A percentile compares a stretch with the other conserved stretches of the same genome.
Evolutionary conservation across 164 flowering plant species (phyloP).

Genomic region (Vitis riparia): DNA sequence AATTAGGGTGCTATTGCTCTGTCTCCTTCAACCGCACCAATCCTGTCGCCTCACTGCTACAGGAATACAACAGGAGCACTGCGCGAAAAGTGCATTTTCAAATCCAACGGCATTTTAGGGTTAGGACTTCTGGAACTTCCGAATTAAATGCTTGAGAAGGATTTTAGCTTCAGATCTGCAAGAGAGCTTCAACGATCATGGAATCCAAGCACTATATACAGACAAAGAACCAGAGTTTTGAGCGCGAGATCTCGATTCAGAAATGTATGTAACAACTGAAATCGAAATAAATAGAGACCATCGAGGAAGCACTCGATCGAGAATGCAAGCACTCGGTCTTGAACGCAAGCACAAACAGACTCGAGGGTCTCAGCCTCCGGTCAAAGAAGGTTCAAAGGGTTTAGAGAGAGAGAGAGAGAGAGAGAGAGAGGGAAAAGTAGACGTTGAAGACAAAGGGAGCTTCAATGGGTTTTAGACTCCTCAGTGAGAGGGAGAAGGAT

Average conservation of each 20-base stretch:
- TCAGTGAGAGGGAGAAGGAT: background rate
- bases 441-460: no score
- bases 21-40: background rate
- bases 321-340: no score
- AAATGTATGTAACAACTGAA: no score
- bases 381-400: no score
- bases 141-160: background rate
- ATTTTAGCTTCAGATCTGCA: background rate
- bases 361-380: no score
- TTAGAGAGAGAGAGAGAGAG: no score
- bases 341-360: no score
- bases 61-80: background rate
- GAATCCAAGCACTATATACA: background rate
- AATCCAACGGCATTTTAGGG: background rate
- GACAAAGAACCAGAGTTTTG: background rate
- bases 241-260: no score
- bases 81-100: background rate
- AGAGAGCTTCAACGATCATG: background rate
- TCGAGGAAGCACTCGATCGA: no score
- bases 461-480: background rate
- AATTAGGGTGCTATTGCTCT: background rate
- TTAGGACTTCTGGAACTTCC: background rate
- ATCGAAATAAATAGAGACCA: no score
- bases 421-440: no score
- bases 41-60: background rate